Percentiles rank a stretch among this genome's conserved stretches.
These are phyloP conservation scores for Lachnellula cervina DNA, from an alignment of 2,329 filamentous ascomycete genomes.

Conservation along the genomic window DNA sequence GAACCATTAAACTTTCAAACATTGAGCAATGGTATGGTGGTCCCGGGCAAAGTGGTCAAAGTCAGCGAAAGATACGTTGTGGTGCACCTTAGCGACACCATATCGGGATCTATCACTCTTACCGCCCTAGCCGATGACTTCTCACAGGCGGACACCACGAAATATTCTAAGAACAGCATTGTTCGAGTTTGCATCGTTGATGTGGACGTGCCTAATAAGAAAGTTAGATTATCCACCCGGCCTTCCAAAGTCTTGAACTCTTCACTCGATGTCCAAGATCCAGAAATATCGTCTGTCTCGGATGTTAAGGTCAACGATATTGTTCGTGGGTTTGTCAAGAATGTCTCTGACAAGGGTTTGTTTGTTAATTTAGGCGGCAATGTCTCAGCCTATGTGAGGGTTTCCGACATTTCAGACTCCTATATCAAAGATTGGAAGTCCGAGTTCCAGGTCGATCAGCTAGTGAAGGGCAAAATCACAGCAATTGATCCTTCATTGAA, in stretches of 20 bases:
- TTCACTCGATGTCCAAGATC: slow-evolving; percentile 72
- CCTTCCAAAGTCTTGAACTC: slow-evolving; percentile 89
- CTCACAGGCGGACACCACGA: slow-evolving; percentile 68
- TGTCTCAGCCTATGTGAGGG: slow-evolving; percentile 75
- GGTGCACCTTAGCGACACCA: slow-evolving; percentile 74
- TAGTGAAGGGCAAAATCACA: slow-evolving; percentile 82
- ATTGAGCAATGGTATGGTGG: slow-evolving; percentile 71
- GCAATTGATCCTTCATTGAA: slow-evolving; percentile 62
- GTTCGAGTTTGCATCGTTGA: slow-evolving; percentile 81
- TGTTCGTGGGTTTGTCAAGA: slow-evolving; percentile 87
- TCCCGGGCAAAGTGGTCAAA: slow-evolving; percentile 81
- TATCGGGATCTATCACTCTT: slow-evolving; percentile 76
- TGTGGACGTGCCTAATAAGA: slow-evolving; percentile 80
- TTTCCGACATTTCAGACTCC: slow-evolving; percentile 83
- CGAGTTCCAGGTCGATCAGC: slow-evolving; percentile 78
- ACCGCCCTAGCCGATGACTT: slow-evolving; percentile 86
- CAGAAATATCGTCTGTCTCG: slow-evolving; percentile 66
- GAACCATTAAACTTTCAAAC: slow-evolving; percentile 62
- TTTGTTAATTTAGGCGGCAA: slow-evolving; percentile 80
- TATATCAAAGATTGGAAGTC: slow-evolving; percentile 96
- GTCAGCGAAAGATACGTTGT: slow-evolving; percentile 77
- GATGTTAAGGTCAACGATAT: slow-evolving; percentile 74
- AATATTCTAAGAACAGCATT: slow-evolving; percentile 78
- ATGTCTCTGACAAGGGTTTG: slow-evolving; percentile 81
- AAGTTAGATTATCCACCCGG: slow-evolving; percentile 72